phyloP scores from a whole-genome alignment of 495 filamentous ascomycete species.

The Parachaetomium inaequale region DNA sequence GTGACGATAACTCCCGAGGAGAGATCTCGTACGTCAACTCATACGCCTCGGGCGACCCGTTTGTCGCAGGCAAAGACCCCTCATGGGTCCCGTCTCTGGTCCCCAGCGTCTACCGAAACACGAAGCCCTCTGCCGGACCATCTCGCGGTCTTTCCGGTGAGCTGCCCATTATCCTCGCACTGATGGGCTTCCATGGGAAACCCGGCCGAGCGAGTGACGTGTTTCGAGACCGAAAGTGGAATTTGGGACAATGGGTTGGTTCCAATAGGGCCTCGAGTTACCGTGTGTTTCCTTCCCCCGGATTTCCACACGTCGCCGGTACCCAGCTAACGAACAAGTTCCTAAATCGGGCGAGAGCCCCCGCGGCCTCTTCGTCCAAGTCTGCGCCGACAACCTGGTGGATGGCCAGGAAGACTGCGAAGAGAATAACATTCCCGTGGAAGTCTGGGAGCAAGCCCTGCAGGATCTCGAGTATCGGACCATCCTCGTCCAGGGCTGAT shows the following conservation, averaged over 20 bases:
- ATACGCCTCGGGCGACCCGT: slow-evolving; percentile 10
- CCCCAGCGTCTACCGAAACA: slow-evolving; percentile 27
- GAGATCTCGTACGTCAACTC: slow-evolving; percentile 21
- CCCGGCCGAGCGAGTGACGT: slow-evolving; percentile 15
- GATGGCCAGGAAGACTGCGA: not conserved
- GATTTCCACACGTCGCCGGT: too few relatives aligned
- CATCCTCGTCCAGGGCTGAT: slow-evolving; percentile 15
- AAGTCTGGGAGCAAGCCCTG: not conserved
- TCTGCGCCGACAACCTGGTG: slow-evolving; percentile 24
- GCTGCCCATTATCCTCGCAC: slow-evolving; percentile 28
- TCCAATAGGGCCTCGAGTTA: slow-evolving; percentile 8
- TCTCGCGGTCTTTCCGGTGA: slow-evolving; percentile 32
- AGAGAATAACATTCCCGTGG: not conserved
- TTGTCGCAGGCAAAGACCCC: slow-evolving; percentile 21
- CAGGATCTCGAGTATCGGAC: slow-evolving; percentile 1
- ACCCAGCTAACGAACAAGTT: not conserved
- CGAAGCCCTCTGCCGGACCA: not conserved
- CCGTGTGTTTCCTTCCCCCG: slow-evolving; percentile 28
- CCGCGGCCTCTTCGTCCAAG: slow-evolving; percentile 28
- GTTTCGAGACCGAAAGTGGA: slow-evolving; percentile 25
- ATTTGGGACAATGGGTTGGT: slow-evolving; percentile 17
- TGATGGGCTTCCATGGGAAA: slow-evolving; percentile 30
- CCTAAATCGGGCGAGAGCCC: slow-evolving; percentile 16
- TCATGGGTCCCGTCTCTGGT: slow-evolving; percentile 38
- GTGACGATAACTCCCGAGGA: not conserved